Conservation (phyloP, 305 asterid genomes). For the Euphrasia arctica region DNA sequence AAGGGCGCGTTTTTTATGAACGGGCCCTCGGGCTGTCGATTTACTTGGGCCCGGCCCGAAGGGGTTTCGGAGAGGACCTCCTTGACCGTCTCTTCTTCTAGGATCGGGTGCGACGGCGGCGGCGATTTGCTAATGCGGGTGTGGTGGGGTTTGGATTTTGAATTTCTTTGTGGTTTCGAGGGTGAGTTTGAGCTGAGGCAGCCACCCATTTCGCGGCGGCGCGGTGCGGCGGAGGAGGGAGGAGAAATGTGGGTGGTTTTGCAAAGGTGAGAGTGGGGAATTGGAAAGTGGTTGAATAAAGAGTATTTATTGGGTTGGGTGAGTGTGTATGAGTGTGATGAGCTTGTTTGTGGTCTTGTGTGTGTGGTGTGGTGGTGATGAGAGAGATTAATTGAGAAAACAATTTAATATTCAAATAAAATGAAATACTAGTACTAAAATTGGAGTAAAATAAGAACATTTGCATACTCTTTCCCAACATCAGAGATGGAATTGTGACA, state of each 20-base stretch:
- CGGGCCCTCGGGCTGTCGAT: constrained; percentile 26
- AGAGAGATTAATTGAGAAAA: neutral
- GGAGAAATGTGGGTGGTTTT: neutral
- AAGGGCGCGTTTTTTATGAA: constrained; percentile 36
- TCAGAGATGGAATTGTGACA: neutral
- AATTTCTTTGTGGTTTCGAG: constrained; percentile 17
- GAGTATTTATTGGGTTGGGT: constrained; percentile 34
- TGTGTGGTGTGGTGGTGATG: neutral
- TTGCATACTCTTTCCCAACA: neutral
- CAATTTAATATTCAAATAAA: neutral
- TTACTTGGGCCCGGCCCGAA: constrained; percentile 6
- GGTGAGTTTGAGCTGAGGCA: constrained; percentile 38
- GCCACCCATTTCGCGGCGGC: constrained; percentile 53
- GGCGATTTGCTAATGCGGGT: constrained; percentile 38
- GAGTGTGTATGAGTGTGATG: constrained; percentile 7
- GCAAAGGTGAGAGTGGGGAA: neutral
- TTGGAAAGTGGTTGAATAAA: constrained; percentile 9
- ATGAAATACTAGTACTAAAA: too few relatives aligned
- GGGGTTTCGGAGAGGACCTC: constrained; percentile 73
- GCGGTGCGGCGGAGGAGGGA: constrained; percentile 16
- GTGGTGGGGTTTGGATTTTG: constrained; percentile 7
- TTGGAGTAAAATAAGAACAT: neutral
- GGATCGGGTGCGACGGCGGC: constrained; percentile 37
- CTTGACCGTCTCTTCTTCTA: constrained; percentile 61
- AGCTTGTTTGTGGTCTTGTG: neutral